Base-by-base conservation (phyloP, 768 basidiomycete genomes). In the Boletales sp. region DNA sequence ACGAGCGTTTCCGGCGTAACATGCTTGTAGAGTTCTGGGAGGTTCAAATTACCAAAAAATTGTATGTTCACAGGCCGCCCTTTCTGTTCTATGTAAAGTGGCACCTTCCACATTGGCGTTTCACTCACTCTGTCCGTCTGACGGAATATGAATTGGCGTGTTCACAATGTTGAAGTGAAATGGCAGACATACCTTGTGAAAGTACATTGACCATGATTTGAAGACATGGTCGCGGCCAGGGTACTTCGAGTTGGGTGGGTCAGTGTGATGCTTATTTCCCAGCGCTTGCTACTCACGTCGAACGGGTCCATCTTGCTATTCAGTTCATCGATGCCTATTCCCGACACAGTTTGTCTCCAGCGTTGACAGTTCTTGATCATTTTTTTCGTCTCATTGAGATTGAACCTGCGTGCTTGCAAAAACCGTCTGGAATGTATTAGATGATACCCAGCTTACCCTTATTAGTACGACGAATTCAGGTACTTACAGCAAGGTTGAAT, bases 191-290 rank as follows among this genome's bases (percentile, higher is more conserved):
- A 80, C 85, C 72, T 87, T 88, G 65, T 90, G 87, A 57, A 86
- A 88, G 56, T 79, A 87, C 73, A 88, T 78, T 4, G 86, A 86
- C 87, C 87, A 90, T 53, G 78, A 82, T 45, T 85, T 79, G 55
- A 87, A 87, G 8, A 89, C 80, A 1, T 77, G 75, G 45, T 80
- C 75, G 39, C 87, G 80, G 54, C 81, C 84, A 1, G 84, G 84
- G 58, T 82, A 90, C 87, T 90, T 50, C 45, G 41, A 37, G 4
- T 46, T 50, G 39, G 31, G 27, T 11, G 12, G 17, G 12, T 50
- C 24, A 49, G 43, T 27, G 8, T 18, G 43, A 21, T 29, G 7
- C n/a, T 12, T 8, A 35, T 21, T 29, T 31, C 17, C 45, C 34
- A 37, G 46, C 3, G 32, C 21, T 40, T 19, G 43, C 30, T 12